Base-by-base conservation (phyloP, 106 monocot species). In the Platanthera zijinensis region DNA sequence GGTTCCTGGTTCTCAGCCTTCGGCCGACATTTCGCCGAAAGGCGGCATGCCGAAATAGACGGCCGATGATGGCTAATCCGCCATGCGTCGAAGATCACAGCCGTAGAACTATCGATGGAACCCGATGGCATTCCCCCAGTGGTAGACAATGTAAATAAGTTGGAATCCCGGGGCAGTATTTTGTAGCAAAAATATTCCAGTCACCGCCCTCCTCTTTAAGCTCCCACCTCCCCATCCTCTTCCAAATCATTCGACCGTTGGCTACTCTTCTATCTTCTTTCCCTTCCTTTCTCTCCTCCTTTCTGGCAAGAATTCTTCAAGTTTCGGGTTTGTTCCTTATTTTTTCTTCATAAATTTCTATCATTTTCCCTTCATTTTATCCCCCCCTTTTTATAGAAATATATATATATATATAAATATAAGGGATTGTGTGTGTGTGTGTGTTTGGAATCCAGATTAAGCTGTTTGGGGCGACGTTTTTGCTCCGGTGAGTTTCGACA, bases 171-270 rank as follows among this genome's bases (percentile, higher is more conserved):
- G 54, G 71, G 71, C 54, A 17, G 28, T 12, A 1, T 71, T 14
- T 21, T 14, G 3, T 4, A 5, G 75, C 54, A 71, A 54, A 14
- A 50, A 52, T 46, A 21, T 5, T 56, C 52, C 14, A 13, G 46
- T 12, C 52, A 4, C 61, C 45, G 28, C 47, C 54, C 73, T 32
- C 67, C 75, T 76, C 59, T 71, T 57, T 75, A 45, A 73, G 46
- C 63, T 59, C 67, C 13, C 1, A 46, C 49, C 19, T 4, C 50
- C 10, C 21, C 72, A 10, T 21, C 72, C 53, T 50, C 69, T 78
- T 75, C 57, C 32, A 79, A 74, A 74, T 63, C 79, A 69, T 86
- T 86, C 82, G 85, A 86, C 82, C 85, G 82, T 84, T 84, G 76
- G 77, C 45, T 12, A 8, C 67, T 4, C 32, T 11, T 48, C 70